Base-by-base conservation (phyloP, 2,329 filamentous ascomycete species). In the Westerdykella sp. region DNA sequence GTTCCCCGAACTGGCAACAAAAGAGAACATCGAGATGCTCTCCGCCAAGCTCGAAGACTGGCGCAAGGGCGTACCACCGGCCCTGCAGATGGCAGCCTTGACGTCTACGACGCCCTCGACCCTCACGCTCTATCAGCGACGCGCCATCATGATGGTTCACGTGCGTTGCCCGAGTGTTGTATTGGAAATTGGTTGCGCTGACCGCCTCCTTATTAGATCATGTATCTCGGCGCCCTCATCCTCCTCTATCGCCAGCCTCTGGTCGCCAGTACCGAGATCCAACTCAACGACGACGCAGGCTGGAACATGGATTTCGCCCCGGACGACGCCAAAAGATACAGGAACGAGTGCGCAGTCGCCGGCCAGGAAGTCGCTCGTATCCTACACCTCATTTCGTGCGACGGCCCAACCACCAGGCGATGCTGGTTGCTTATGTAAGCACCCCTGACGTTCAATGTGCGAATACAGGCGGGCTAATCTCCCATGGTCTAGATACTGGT, bases 391-490 rank as follows among this genome's bases (percentile, higher is more conserved):
- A 63, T 68, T 7, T 50, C 55, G 3, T 63, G 63, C 25, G 61
- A 62, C 22, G 62, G 63, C 30, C 62, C 59, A 6, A 44, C 67
- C 45, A 62, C 63, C 2, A 63, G 46, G 46, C 56, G 64, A 7
- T 68, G 65, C 41, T 68, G 65, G 65, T 34, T 68, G 16, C 58
- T 66, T 35, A 67, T 68, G 62, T 62, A 39, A 54, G 58, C 53
- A 10, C 21, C n/a, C 4, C 5, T 14, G 2, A 12, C 9, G 11
- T 4, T 28, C 25, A 10, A 10, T 14, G 12, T 30, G 5, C 34
- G 34, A 18, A 35, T 23, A 28, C 25, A 34, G 3, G 10, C 13
- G 37, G 14, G 10, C 34, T 9, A 11, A 30, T 28, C 28, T 30
- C 13, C 32, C 9, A 15, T 11, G n/a, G 31, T 13, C 14, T 45